These are phyloP conservation scores for Gracilaria domingensis DNA, from an alignment of 23 red algal species.

Conservation along the genomic window DNA sequence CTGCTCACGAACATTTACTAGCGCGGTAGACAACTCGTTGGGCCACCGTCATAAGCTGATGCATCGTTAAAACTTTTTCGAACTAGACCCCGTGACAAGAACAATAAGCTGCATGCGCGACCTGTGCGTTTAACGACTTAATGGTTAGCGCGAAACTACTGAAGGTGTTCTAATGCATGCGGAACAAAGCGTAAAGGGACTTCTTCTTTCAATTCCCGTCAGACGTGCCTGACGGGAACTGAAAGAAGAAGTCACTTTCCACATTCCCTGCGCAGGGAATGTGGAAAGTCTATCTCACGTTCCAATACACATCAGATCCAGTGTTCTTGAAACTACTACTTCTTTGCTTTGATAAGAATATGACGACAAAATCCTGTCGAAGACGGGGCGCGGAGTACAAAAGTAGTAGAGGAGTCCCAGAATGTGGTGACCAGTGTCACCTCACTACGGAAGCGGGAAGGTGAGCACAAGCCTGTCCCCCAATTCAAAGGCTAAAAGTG, in stretches of 20 bases:
- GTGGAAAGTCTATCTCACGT: slow-evolving; percentile 7
- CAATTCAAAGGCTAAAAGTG: background rate
- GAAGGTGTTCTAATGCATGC: background rate
- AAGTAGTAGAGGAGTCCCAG: background rate
- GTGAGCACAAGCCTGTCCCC: background rate
- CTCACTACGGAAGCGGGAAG: background rate
- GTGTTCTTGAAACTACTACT: background rate
- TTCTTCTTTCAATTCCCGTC: background rate
- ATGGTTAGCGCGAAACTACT: background rate
- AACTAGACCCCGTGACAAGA: background rate
- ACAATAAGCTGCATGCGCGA: background rate
- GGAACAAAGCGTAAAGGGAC: background rate
- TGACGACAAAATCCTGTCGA: background rate
- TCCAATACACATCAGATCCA: background rate
- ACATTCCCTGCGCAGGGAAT: too few relatives aligned
- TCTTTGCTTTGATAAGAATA: background rate
- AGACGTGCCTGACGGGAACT: too few relatives aligned
- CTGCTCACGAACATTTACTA: too few relatives aligned
- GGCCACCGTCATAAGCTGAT: background rate
- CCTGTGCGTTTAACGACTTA: too few relatives aligned
- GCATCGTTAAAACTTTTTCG: background rate
- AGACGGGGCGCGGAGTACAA: background rate
- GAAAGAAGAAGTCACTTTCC: too few relatives aligned
- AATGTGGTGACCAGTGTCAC: background rate
- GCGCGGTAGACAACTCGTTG: background rate